A percentile compares a stretch with the other conserved stretches of the same genome.
Conservation (phyloP, 345 rosid genomes). For the Eucalyptus guilfoylei region DNA sequence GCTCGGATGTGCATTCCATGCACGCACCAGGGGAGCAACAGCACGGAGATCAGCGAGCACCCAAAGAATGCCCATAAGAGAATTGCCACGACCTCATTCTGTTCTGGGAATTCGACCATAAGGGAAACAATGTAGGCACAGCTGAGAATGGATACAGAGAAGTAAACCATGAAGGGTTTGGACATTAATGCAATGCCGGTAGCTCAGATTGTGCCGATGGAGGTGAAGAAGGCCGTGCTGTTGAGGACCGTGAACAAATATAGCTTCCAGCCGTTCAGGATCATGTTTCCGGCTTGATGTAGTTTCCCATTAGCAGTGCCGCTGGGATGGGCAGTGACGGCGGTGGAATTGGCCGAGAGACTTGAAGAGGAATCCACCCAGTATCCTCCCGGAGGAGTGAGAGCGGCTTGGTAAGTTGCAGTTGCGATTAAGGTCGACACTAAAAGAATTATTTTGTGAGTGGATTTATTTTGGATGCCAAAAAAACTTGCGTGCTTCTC, state of each 20-base stretch:
- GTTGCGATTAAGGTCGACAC: too few relatives aligned
- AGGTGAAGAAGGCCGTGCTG: background rate
- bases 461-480: background rate
- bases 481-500: background rate
- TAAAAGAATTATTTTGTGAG: background rate
- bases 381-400: too few relatives aligned
- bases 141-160: background rate
- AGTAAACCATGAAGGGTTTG: background rate
- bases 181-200: too few relatives aligned
- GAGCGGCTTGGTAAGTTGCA: too few relatives aligned
- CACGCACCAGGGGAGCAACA: background rate
- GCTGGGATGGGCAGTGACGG: background rate
- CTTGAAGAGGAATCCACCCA: too few relatives aligned
- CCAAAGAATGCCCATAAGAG: background rate
- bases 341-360: background rate
- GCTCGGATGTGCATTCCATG: background rate
- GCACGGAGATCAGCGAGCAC: background rate
- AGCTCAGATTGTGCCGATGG: too few relatives aligned
- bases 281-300: background rate
- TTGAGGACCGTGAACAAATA: background rate
- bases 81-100: too few relatives aligned
- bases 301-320: background rate
- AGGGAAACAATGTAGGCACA: background rate
- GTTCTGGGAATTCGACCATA: background rate
- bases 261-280: background rate